Percentiles rank a stretch among this genome's conserved stretches.
Evolutionary conservation across 2,329 filamentous ascomycete genomes (phyloP).

Genomic region (Phymatotrichopsis omnivora): DNA sequence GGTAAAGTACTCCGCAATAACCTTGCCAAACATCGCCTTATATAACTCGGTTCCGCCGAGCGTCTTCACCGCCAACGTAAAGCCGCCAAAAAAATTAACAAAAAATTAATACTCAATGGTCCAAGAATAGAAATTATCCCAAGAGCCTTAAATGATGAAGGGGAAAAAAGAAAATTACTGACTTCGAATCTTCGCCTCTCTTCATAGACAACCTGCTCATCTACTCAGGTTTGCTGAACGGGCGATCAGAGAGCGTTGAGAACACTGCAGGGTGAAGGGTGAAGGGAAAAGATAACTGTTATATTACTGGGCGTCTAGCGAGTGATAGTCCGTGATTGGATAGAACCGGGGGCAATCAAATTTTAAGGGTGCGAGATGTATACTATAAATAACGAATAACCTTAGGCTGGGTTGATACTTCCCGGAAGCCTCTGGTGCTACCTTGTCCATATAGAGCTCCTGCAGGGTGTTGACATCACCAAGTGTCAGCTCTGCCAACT

Average conservation of each 20-base stretch:
- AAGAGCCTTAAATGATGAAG: slow-evolving; percentile 37
- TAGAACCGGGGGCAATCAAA: too few relatives aligned
- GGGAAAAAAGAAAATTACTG: background rate
- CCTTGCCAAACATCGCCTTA: slow-evolving; percentile 98
- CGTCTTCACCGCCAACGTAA: slow-evolving; percentile 95
- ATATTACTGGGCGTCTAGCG: too few relatives aligned
- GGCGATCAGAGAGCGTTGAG: slow-evolving; percentile 98
- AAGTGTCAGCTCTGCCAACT: too few relatives aligned
- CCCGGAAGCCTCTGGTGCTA: too few relatives aligned
- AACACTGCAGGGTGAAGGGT: too few relatives aligned
- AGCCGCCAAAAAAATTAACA: slow-evolving; percentile 91
- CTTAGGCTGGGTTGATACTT: too few relatives aligned
- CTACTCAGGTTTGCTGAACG: slow-evolving; percentile 96
- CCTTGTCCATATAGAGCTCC: too few relatives aligned
- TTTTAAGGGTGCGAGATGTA: too few relatives aligned
- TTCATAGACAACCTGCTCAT: slow-evolving; percentile 94
- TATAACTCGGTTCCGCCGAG: slow-evolving; percentile 99
- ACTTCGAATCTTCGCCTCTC: slow-evolving; percentile 75
- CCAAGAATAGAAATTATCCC: slow-evolving; percentile 98
- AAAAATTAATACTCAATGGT: slow-evolving; percentile 89
- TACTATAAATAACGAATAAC: too few relatives aligned
- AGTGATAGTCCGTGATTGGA: too few relatives aligned
- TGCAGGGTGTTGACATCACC: too few relatives aligned
- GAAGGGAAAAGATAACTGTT: too few relatives aligned
- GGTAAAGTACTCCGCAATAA: slow-evolving; percentile 99